These are phyloP conservation scores for Tephrocybe sp. DNA, from an alignment of 768 basidiomycete species.

Conservation along the genomic window DNA sequence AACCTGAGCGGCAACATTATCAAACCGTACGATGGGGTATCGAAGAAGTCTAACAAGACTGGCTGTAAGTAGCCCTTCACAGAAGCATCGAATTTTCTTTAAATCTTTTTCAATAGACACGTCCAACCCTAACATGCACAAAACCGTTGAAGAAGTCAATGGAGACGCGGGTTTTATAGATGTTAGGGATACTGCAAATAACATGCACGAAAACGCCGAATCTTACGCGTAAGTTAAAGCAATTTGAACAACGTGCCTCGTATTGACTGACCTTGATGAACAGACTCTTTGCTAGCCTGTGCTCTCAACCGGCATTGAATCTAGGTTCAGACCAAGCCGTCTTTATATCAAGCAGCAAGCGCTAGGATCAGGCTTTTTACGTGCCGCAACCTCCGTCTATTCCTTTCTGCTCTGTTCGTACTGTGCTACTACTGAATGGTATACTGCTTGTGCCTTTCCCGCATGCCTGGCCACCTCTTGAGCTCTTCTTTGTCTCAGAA, in stretches of 20 bases:
- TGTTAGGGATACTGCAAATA: background rate
- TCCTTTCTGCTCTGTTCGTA: no score
- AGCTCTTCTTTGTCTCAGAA: no score
- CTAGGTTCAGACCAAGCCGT: no score
- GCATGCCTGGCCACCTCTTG: no score
- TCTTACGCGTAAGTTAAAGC: slow-evolving; percentile 1
- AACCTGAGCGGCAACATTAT: background rate
- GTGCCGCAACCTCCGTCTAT: no score
- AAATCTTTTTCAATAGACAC: background rate
- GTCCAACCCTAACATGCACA: background rate
- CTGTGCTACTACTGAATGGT: no score
- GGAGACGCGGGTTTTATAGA: background rate
- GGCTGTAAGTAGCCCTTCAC: background rate
- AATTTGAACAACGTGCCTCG: background rate
- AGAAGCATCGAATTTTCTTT: no score
- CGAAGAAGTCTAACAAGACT: background rate
- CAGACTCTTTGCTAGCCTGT: background rate
- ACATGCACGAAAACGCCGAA: slow-evolving; percentile 2
- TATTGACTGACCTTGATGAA: background rate
- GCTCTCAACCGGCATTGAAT: no score
- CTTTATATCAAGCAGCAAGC: no score
- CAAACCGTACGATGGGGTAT: background rate
- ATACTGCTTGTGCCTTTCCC: no score
- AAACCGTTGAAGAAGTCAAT: background rate
- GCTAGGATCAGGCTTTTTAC: no score